phyloP scores from a whole-genome alignment of 495 filamentous ascomycete genomes.

The Hypoxylon subgilvum region DNA sequence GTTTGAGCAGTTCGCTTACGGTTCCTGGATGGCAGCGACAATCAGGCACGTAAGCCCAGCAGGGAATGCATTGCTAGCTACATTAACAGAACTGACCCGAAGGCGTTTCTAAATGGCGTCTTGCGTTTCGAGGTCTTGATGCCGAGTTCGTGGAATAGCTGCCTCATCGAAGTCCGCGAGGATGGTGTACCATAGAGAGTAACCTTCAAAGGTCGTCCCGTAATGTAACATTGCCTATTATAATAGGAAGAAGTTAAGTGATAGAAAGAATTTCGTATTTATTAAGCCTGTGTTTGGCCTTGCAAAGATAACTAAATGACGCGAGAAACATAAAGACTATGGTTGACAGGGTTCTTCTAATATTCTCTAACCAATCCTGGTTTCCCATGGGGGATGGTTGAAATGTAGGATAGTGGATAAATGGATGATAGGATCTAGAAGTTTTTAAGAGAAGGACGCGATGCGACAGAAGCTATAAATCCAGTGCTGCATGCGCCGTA shows the following conservation, averaged over 20 bases:
- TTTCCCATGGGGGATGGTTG: too few relatives aligned
- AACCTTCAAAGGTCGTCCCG: neutral
- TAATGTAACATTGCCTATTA: neutral
- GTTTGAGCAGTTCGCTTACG: neutral
- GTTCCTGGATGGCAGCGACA: neutral
- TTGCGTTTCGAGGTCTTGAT: neutral
- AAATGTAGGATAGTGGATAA: neutral
- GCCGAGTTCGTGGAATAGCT: neutral
- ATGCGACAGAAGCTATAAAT: neutral
- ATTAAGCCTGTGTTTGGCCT: too few relatives aligned
- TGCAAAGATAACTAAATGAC: too few relatives aligned
- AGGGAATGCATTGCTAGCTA: neutral
- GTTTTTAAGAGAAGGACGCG: neutral
- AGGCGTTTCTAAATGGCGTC: neutral
- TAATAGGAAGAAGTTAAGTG: neutral
- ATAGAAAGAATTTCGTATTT: too few relatives aligned
- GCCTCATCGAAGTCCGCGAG: neutral
- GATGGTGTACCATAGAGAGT: neutral
- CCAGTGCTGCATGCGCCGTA: neutral
- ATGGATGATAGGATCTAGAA: neutral
- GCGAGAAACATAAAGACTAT: too few relatives aligned
- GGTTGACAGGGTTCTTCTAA: too few relatives aligned
- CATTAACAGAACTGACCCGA: neutral
- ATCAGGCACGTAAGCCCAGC: neutral
- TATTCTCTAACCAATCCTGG: too few relatives aligned